Evolutionary conservation across 345 rosid genomes (phyloP).

Genomic region (Eucalyptus sideroxylon): DNA sequence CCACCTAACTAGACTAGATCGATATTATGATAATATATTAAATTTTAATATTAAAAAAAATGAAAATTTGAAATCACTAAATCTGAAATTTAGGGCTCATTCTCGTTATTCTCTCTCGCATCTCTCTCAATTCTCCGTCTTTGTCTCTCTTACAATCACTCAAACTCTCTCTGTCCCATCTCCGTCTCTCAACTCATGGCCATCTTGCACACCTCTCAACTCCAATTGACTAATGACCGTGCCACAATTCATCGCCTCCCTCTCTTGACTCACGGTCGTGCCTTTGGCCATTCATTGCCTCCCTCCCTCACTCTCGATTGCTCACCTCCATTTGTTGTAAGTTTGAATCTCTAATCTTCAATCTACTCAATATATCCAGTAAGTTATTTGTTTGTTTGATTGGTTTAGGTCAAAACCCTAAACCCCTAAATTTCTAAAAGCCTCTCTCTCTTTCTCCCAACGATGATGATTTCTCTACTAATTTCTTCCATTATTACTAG

Average conservation of each 20-base stretch:
- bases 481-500: neutral
- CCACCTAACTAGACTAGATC: rapidly evolving
- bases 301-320: too few species aligned
- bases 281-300: too few species aligned
- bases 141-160: too few species aligned
- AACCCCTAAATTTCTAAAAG: too few species aligned
- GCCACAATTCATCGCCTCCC: neutral
- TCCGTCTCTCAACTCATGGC: neutral
- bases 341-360: too few species aligned
- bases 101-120: neutral
- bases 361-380: too few species aligned
- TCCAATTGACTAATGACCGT: neutral
- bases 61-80: neutral
- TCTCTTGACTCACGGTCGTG: rapidly evolving
- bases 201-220: neutral
- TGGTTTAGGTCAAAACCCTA: too few species aligned
- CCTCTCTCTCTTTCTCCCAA: neutral
- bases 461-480: neutral
- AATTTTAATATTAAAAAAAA: too few species aligned
- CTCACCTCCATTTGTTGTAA: too few species aligned
- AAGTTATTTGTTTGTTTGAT: too few species aligned
- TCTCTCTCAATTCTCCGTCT: neutral
- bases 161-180: neutral
- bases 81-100: neutral
- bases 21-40: too few species aligned